These are phyloP conservation scores for Nakaseomyces sp. DNA, from an alignment of 1,139 yeast genomes.

Conservation along the genomic window DNA sequence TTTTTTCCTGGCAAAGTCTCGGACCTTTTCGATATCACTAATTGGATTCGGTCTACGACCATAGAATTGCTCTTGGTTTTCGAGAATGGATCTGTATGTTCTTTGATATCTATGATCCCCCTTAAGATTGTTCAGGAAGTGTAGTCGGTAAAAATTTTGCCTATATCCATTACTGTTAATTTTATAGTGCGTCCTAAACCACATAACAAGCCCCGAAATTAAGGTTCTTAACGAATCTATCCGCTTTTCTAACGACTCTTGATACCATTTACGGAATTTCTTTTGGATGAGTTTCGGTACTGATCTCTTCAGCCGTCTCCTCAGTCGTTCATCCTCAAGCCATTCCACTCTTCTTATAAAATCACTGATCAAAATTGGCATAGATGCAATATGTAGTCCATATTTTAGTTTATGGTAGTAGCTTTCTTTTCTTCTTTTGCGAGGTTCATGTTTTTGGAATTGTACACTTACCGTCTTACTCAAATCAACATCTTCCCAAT, in stretches of 20 bases:
- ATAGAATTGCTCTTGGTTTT: conserved; percentile 14
- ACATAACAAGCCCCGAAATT: conserved; percentile 18
- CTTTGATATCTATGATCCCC: neutral
- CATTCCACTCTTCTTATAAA: conserved; percentile 13
- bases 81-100: conserved; percentile 7
- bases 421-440: conserved; percentile 7
- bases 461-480: conserved; percentile 8
- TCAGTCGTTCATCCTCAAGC: conserved; percentile 16
- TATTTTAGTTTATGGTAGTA: conserved; percentile 14
- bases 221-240: conserved; percentile 13
- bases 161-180: conserved; percentile 25
- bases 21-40: conserved; percentile 10
- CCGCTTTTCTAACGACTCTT: neutral
- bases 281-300: conserved; percentile 20
- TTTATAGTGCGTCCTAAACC: conserved; percentile 22
- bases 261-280: conserved; percentile 14
- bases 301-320: conserved; percentile 17
- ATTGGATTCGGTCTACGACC: conserved; percentile 16
- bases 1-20: conserved; percentile 19
- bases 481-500: conserved; percentile 25
- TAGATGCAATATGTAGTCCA: conserved; percentile 15
- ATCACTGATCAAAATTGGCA: conserved; percentile 17
- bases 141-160: conserved; percentile 18
- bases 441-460: neutral
- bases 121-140: conserved; percentile 10